Evolutionary conservation across 2,329 filamentous ascomycete species (phyloP).

Genomic region (Aspergillus unguis): DNA sequence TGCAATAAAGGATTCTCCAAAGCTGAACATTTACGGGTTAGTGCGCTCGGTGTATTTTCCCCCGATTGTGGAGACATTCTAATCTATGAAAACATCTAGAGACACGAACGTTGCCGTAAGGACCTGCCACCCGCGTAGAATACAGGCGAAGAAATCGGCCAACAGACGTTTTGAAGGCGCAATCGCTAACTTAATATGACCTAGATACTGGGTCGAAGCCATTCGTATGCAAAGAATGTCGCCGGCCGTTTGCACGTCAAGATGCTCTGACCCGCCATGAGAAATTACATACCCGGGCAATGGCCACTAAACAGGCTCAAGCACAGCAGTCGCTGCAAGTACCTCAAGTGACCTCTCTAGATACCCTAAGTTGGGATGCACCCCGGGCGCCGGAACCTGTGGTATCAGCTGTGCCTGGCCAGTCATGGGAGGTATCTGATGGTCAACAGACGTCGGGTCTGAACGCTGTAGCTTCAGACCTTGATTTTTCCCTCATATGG

Average conservation of each 20-base stretch:
- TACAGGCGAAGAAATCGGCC: background rate
- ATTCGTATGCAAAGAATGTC: slow-evolving; percentile 41
- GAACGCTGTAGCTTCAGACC: slow-evolving; percentile 27
- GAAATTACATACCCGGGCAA: slow-evolving; percentile 38
- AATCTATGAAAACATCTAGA: slow-evolving; percentile 27
- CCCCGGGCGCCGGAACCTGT: slow-evolving; percentile 18
- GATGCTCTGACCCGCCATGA: slow-evolving; percentile 46
- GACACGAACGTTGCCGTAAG: slow-evolving; percentile 46
- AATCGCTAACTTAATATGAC: slow-evolving; percentile 20
- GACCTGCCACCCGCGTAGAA: slow-evolving; percentile 1
- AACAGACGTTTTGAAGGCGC: background rate
- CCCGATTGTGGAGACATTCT: slow-evolving; percentile 13
- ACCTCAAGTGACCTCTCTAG: slow-evolving; percentile 18
- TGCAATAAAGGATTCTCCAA: slow-evolving; percentile 44
- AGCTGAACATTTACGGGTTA: slow-evolving; percentile 41
- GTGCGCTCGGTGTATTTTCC: slow-evolving; percentile 11
- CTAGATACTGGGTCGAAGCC: slow-evolving; percentile 43
- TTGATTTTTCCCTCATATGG: slow-evolving; percentile 45
- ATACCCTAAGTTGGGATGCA: slow-evolving; percentile 26
- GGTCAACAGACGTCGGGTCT: slow-evolving; percentile 19
- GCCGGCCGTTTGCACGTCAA: slow-evolving; percentile 42
- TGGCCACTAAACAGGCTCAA: slow-evolving; percentile 20
- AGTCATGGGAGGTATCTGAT: slow-evolving; percentile 26
- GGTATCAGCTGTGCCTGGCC: slow-evolving; percentile 20
- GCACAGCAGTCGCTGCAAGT: slow-evolving; percentile 11